phyloP scores from a whole-genome alignment of 441 rosid species.

The Geranium incanum region DNA sequence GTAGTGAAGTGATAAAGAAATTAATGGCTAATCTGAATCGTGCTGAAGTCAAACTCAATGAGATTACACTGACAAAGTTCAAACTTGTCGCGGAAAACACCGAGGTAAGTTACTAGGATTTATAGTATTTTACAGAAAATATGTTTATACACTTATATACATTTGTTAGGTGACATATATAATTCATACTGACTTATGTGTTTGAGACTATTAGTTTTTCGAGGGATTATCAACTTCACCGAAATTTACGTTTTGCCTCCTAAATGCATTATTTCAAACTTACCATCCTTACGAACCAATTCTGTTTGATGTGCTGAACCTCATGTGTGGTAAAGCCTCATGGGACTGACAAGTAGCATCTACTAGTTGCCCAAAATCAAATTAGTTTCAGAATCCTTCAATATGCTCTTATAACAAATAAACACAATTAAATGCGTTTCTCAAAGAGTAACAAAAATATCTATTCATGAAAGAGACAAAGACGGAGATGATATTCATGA shows the following conservation, averaged over 20 bases:
- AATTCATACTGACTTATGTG: background rate
- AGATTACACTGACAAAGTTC: conserved; percentile 35
- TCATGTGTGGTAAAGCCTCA: background rate
- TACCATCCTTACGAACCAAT: background rate
- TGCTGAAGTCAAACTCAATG: conserved; percentile 46
- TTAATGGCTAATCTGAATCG: conserved; percentile 33
- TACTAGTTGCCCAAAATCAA: background rate
- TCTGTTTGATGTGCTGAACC: background rate
- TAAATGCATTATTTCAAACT: background rate
- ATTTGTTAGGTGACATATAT: background rate
- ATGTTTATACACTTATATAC: background rate
- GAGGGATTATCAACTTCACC: background rate
- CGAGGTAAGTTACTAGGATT: conserved; percentile 34
- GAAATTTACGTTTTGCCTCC: conserved; percentile 10
- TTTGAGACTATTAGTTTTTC: no score
- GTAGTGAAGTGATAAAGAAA: conserved; percentile 25
- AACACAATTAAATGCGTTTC: background rate
- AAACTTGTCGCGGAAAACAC: conserved; percentile 34
- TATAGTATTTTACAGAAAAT: background rate
- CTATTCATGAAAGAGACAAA: background rate
- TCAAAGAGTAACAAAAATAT: background rate
- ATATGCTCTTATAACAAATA: background rate
- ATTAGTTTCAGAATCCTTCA: background rate
- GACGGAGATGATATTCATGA: conserved; percentile 11
- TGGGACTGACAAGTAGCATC: background rate